These are phyloP conservation scores for Neltuma alba DNA, from an alignment of 306 rosid species.

Conservation along the genomic window DNA sequence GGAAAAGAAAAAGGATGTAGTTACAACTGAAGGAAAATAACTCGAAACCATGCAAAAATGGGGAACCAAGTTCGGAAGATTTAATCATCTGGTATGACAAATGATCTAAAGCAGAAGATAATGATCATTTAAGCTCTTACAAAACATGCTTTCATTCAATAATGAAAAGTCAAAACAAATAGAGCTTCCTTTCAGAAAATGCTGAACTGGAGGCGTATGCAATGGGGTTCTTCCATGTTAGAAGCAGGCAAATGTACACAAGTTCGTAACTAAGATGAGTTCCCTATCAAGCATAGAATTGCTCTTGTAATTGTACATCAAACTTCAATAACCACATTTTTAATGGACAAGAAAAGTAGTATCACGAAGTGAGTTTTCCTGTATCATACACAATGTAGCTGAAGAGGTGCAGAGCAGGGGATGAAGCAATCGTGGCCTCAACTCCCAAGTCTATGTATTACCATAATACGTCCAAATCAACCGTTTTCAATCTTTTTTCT, in stretches of 20 bases:
- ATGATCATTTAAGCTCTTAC: background rate
- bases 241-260: background rate
- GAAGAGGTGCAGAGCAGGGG: background rate
- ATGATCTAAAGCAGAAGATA: conserved; percentile 1
- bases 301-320: background rate
- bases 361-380: background rate
- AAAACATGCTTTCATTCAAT: background rate
- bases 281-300: background rate
- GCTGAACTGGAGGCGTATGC: background rate
- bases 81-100: background rate
- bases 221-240: background rate
- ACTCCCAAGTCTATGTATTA: background rate
- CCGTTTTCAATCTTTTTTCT: background rate
- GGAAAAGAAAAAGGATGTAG: background rate
- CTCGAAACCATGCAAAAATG: background rate
- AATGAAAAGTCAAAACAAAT: background rate
- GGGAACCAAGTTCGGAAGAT: background rate
- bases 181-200: background rate
- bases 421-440: background rate
- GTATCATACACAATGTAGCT: background rate
- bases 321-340: background rate
- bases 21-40: background rate
- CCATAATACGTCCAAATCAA: background rate
- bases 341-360: background rate
- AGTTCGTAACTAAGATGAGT: background rate